Percentiles rank a stretch among this genome's conserved stretches.
Conservation (phyloP, 805 yeast genomes). For the Kodamaea laetipori region DNA sequence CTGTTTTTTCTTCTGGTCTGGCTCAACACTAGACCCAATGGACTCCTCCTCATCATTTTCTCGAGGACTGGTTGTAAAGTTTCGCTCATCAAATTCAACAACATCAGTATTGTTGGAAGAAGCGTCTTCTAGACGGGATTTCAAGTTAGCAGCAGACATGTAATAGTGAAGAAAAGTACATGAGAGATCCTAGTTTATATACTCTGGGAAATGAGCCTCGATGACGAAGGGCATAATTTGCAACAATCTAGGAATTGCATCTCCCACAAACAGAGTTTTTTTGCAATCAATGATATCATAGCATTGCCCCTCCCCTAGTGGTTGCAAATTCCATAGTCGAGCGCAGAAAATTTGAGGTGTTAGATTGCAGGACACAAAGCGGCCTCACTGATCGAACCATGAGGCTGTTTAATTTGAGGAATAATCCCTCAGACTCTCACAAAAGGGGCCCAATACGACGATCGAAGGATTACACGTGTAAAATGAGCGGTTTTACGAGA, state of each 20-base stretch:
- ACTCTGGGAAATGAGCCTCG: neutral
- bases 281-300: neutral
- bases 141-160: conserved; percentile 10
- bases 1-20: conserved; percentile 12
- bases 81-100: neutral
- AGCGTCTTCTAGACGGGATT: conserved; percentile 11
- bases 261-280: too few relatives aligned
- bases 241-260: too few relatives aligned
- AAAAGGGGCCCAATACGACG: too few relatives aligned
- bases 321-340: conserved; percentile 1
- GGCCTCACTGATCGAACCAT: too few relatives aligned
- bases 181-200: neutral
- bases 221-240: too few relatives aligned
- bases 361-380: too few relatives aligned
- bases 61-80: conserved; percentile 2
- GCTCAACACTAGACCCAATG: conserved; percentile 9
- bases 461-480: too few relatives aligned
- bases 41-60: conserved; percentile 17
- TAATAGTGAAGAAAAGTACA: neutral
- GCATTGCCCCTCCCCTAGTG: neutral
- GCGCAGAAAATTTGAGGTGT: too few relatives aligned
- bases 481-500: too few relatives aligned
- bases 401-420: too few relatives aligned
- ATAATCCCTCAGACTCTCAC: too few relatives aligned
- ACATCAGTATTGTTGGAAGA: conserved; percentile 7